Percentiles rank a stretch among this genome's conserved stretches.
These are phyloP conservation scores for Uronychia binucleata DNA, from an alignment of 73 alveolate species.

Conservation along the genomic window DNA sequence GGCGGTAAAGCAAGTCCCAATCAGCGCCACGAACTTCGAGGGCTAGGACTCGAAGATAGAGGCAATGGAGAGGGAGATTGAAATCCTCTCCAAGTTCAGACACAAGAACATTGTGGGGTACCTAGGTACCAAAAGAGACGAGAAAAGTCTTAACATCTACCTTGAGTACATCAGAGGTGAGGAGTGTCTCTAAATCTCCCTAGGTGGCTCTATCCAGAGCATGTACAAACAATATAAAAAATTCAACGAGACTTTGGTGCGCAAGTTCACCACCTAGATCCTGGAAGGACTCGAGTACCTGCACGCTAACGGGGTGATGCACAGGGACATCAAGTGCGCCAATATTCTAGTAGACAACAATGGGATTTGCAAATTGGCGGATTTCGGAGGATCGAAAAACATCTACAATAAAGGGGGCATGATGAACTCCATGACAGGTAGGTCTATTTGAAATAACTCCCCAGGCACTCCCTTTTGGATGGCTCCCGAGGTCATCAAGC, in stretches of 20 bases:
- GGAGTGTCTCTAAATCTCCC: neutral
- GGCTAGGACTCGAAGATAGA: neutral
- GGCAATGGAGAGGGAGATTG: slow-evolving; percentile 48
- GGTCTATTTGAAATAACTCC: neutral
- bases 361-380: slow-evolving; percentile 75
- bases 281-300: slow-evolving; percentile 90
- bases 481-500: slow-evolving; percentile 80
- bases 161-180: slow-evolving; percentile 74
- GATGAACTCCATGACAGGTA: neutral
- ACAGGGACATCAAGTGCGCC: slow-evolving; percentile 82
- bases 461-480: slow-evolving; percentile 85
- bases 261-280: slow-evolving; percentile 64
- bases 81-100: slow-evolving; percentile 15
- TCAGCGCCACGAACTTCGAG: neutral
- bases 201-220: slow-evolving; percentile 70
- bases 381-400: slow-evolving; percentile 77
- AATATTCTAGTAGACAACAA: slow-evolving; percentile 71
- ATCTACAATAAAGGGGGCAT: slow-evolving; percentile 1
- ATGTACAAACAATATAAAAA: slow-evolving; percentile 50
- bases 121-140: slow-evolving; percentile 64
- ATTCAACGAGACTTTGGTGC: slow-evolving; percentile 61
- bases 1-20: slow-evolving; percentile 56
- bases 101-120: slow-evolving; percentile 87
- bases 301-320: slow-evolving; percentile 77
- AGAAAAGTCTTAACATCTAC: slow-evolving; percentile 64